Conservation (phyloP, 208 protist species). For the Crithidia thermophila region DNA sequence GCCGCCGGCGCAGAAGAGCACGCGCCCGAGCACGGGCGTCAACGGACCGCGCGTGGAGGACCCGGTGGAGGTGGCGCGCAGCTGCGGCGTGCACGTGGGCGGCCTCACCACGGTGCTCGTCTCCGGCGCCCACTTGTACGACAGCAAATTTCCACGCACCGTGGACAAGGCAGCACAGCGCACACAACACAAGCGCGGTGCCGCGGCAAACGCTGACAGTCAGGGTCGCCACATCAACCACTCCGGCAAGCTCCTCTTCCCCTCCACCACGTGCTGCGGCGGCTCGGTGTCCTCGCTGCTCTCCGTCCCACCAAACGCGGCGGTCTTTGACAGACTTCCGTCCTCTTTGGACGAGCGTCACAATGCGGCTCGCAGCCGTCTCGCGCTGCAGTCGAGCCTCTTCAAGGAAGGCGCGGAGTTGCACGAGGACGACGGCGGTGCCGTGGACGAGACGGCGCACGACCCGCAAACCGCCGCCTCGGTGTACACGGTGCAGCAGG, state of each 20-base stretch:
- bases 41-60: conserved; percentile 3
- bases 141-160: neutral
- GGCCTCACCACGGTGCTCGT: conserved; percentile 45
- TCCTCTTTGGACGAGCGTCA: no score
- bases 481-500: conserved; percentile 34
- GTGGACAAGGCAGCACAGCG: neutral
- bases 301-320: conserved; percentile 23
- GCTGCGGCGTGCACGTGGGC: conserved; percentile 37
- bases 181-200: neutral
- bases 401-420: conserved; percentile 12
- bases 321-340: conserved; percentile 11
- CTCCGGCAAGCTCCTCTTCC: conserved; percentile 15
- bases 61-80: conserved; percentile 11
- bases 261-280: conserved; percentile 33
- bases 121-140: conserved; percentile 28
- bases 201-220: neutral
- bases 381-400: neutral
- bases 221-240: neutral
- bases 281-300: conserved; percentile 25
- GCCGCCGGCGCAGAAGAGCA: conserved; percentile 4
- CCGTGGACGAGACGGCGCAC: conserved; percentile 30
- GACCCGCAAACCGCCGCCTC: conserved; percentile 40
- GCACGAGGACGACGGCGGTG: conserved; percentile 23
- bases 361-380: neutral
- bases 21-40: conserved; percentile 8